Percentiles rank a stretch among this genome's conserved stretches.
Evolutionary conservation across 805 yeast genomes (phyloP).

Genomic region (Kodamaea sagamina): DNA sequence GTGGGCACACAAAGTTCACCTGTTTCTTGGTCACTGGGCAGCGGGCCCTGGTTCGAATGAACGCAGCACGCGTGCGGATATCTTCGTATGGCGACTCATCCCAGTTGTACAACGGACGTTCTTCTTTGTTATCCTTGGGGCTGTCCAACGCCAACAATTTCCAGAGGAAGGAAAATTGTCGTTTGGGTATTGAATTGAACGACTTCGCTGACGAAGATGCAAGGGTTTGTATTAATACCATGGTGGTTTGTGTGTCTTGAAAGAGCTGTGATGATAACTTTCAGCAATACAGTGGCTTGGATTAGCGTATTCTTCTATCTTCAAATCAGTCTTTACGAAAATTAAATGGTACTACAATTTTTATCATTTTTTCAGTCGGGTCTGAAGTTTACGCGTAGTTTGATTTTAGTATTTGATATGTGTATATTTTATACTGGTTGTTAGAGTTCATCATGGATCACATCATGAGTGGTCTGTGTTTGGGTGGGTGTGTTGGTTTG

Average conservation of each 20-base stretch:
- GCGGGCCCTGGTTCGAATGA: constrained; percentile 79
- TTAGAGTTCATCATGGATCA: constrained; percentile 1
- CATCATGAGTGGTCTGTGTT: too few relatives aligned
- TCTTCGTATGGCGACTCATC: constrained; percentile 89
- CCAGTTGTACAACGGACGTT: constrained; percentile 61
- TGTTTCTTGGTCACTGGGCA: constrained; percentile 88
- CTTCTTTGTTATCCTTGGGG: constrained; percentile 28
- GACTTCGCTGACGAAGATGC: constrained; percentile 6
- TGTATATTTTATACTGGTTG: background rate
- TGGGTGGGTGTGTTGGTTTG: background rate
- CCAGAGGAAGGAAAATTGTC: constrained; percentile 41
- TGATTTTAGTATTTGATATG: background rate
- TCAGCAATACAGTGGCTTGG: background rate
- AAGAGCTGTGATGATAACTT: background rate
- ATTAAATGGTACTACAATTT: constrained; percentile 1
- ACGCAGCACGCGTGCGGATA: constrained; percentile 86
- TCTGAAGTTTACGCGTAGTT: constrained; percentile 3
- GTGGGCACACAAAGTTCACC: constrained; percentile 85
- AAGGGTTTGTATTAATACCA: constrained; percentile 10
- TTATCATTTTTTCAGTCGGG: constrained; percentile 1
- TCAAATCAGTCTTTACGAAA: background rate
- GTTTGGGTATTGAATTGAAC: constrained; percentile 10
- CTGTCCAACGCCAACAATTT: constrained; percentile 39
- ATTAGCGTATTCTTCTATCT: background rate
- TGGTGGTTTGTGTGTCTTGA: background rate